Percentiles rank a stretch among this genome's conserved stretches.
These are phyloP conservation scores for Populus trichocarpa DNA, from an alignment of 441 rosid species.

Conservation along the genomic window DNA sequence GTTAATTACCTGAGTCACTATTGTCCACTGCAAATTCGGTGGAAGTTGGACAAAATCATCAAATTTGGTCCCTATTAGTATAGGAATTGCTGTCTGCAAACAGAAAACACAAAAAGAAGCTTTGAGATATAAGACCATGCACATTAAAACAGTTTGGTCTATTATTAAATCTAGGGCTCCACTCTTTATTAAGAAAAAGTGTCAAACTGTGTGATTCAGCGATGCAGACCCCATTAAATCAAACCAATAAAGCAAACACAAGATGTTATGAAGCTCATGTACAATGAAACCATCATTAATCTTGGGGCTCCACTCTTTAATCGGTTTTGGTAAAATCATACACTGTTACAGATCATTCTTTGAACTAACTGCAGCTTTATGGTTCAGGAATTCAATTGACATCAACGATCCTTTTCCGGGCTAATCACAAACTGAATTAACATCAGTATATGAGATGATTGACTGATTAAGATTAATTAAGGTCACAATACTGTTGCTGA, in stretches of 20 bases:
- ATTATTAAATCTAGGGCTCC: constrained; percentile 19
- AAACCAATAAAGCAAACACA: neutral
- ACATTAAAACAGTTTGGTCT: constrained; percentile 2
- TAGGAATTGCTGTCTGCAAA: constrained; percentile 77
- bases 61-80: constrained; percentile 87
- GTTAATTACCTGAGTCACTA: constrained; percentile 70
- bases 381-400: constrained; percentile 9
- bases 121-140: neutral
- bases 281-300: neutral
- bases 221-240: constrained; percentile 1
- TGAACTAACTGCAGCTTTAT: neutral
- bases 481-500: neutral
- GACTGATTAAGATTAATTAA: neutral
- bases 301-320: constrained; percentile 6
- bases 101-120: neutral
- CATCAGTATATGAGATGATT: neutral
- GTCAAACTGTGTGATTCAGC: neutral
- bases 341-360: neutral
- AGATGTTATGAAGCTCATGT: neutral
- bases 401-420: constrained; percentile 10
- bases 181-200: neutral
- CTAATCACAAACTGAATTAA: constrained; percentile 12
- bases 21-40: constrained; percentile 82
- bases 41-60: constrained; percentile 87
- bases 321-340: neutral